Evolutionary conservation across 2,329 filamentous ascomycete genomes (phyloP).

Genomic region (Pyrenophora seminiperda): DNA sequence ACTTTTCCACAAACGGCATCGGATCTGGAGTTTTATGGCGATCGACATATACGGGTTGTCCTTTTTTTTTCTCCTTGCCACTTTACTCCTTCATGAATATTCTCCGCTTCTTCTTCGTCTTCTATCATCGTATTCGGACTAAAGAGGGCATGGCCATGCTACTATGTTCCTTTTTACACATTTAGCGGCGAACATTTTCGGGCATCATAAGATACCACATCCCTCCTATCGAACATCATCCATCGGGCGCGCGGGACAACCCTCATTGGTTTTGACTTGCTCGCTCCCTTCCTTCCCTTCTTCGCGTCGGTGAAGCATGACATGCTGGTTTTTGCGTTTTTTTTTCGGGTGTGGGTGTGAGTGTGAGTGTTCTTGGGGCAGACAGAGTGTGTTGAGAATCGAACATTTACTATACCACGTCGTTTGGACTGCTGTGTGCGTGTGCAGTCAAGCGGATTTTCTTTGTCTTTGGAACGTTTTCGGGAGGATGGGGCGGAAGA

Average conservation of each 20-base stretch:
- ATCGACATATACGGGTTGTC: background rate
- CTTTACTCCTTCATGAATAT: background rate
- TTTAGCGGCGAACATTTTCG: too few species aligned
- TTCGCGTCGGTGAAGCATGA: background rate
- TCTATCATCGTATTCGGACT: too few species aligned
- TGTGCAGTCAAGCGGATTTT: background rate
- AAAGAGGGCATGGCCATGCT: too few species aligned
- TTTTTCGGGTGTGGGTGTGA: too few species aligned
- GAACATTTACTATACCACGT: background rate
- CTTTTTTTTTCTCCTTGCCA: background rate
- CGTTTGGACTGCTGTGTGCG: background rate
- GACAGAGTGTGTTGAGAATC: background rate
- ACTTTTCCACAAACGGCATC: slow-evolving; percentile 1
- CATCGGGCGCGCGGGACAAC: background rate
- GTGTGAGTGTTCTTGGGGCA: background rate
- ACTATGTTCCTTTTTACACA: too few species aligned
- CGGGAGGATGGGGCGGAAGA: too few species aligned
- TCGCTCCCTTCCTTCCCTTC: background rate
- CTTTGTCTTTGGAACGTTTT: background rate
- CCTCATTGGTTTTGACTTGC: background rate
- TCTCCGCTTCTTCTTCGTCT: background rate
- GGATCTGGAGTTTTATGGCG: slow-evolving; percentile 6
- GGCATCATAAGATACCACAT: too few species aligned
- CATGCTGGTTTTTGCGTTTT: background rate
- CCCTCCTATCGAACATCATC: background rate